These are phyloP conservation scores for Leccinum obscurum DNA, from an alignment of 768 basidiomycete species.

Conservation along the genomic window DNA sequence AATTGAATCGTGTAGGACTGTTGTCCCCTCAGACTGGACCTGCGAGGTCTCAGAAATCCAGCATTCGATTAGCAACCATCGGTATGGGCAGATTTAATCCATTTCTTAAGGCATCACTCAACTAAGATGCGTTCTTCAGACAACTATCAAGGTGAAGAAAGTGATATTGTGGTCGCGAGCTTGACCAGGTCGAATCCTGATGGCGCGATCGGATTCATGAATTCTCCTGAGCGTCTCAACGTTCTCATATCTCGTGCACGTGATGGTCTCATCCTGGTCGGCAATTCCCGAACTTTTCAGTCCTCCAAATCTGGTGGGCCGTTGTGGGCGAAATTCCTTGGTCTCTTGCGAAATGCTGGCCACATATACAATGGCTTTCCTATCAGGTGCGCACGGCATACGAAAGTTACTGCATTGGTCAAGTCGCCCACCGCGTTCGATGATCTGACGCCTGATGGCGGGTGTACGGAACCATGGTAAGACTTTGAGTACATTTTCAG, in stretches of 20 bases:
- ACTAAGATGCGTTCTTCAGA: constrained; percentile 37
- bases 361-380: constrained; percentile 64
- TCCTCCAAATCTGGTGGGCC: constrained; percentile 49
- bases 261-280: constrained; percentile 63
- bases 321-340: constrained; percentile 53
- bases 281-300: constrained; percentile 60
- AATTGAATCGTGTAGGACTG: constrained; percentile 59
- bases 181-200: constrained; percentile 59
- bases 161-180: constrained; percentile 62
- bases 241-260: constrained; percentile 71
- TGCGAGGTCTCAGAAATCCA: constrained; percentile 39
- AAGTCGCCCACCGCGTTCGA: constrained; percentile 50
- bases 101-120: background rate
- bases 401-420: constrained; percentile 39
- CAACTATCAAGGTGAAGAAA: constrained; percentile 78
- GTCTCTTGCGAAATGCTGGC: constrained; percentile 39
- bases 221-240: constrained; percentile 65
- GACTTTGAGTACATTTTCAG: constrained; percentile 7
- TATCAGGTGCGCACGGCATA: constrained; percentile 57
- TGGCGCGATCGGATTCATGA: constrained; percentile 71
- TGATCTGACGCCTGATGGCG: constrained; percentile 55
- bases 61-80: constrained; percentile 62
- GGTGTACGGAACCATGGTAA: constrained; percentile 62
- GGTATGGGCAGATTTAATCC: constrained; percentile 38
- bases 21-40: constrained; percentile 37